Evolutionary conservation across 2,329 filamentous ascomycete species (phyloP).

Genomic region (Fusarium denticulatum): DNA sequence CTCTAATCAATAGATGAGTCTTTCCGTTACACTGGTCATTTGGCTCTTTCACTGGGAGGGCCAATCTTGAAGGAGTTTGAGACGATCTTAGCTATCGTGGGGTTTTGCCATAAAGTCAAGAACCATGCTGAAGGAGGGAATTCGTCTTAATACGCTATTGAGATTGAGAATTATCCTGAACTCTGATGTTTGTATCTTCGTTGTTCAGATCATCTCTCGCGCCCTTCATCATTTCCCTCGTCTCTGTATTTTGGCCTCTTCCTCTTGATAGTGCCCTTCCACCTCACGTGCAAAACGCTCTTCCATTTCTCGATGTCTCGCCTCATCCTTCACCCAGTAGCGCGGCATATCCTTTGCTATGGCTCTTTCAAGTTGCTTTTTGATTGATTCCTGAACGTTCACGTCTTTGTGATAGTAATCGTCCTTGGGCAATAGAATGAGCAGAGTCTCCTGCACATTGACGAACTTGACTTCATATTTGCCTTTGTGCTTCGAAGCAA

Average conservation of each 20-base stretch:
- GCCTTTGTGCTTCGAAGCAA: background rate
- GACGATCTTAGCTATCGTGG: accelerated
- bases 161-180: no score
- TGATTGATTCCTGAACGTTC: background rate
- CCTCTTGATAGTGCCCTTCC: background rate
- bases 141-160: accelerated
- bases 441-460: background rate
- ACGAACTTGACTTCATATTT: background rate
- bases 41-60: background rate
- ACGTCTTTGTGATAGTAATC: background rate
- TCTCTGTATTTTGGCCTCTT: background rate
- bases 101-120: accelerated
- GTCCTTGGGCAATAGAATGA: background rate
- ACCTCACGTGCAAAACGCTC: background rate
- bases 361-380: accelerated
- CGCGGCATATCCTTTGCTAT: background rate
- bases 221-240: background rate
- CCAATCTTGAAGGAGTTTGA: no score
- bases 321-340: background rate
- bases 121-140: accelerated
- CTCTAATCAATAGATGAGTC: background rate
- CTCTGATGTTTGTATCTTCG: accelerated
- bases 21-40: background rate
- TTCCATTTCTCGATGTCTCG: background rate
- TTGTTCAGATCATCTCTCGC: background rate